Conservation (phyloP, 2,329 filamentous ascomycete species). For the Aureobasidium subglaciale region DNA sequence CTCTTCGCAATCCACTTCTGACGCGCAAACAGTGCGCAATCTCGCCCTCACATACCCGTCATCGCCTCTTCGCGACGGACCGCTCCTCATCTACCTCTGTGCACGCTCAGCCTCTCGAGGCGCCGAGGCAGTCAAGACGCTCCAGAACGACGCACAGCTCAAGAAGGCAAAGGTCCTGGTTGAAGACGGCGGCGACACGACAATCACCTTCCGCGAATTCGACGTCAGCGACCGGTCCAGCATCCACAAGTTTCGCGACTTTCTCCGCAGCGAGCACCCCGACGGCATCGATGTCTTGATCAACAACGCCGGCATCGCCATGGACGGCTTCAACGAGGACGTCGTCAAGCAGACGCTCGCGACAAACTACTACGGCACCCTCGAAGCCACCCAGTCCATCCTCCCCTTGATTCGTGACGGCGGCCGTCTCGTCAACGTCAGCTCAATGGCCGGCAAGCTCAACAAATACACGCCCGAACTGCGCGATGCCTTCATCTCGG, state of each 20-base stretch:
- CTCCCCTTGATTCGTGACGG: slow-evolving; percentile 39
- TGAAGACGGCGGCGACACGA: slow-evolving; percentile 37
- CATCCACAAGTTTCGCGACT: slow-evolving; percentile 36
- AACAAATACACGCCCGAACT: slow-evolving; percentile 41
- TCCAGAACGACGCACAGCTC: slow-evolving; percentile 39
- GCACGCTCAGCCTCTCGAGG: slow-evolving; percentile 44
- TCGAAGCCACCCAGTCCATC: slow-evolving; percentile 39
- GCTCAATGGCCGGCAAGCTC: slow-evolving; percentile 39
- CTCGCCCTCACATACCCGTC: slow-evolving; percentile 48
- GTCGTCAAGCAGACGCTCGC: slow-evolving; percentile 44
- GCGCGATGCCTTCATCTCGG: slow-evolving; percentile 36
- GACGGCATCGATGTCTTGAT: slow-evolving; percentile 47
- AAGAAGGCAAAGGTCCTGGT: slow-evolving; percentile 41
- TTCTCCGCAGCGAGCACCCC: slow-evolving; percentile 38
- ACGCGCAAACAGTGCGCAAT: slow-evolving; percentile 38
- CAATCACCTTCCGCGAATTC: slow-evolving; percentile 41
- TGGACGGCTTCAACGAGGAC: slow-evolving; percentile 41
- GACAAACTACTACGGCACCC: slow-evolving; percentile 48
- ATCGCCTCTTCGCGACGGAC: slow-evolving; percentile 40
- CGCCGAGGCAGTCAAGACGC: slow-evolving; percentile 38
- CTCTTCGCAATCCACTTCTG: neutral
- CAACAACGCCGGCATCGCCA: slow-evolving; percentile 47
- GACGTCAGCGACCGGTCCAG: slow-evolving; percentile 43
- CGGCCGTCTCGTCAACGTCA: slow-evolving; percentile 46
- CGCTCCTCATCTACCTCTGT: slow-evolving; percentile 48